Evolutionary conservation across 208 protist genomes (phyloP), one percentile per base, ranked within the genome.

Genomic region (Trypanosoma conorhini): DNA sequence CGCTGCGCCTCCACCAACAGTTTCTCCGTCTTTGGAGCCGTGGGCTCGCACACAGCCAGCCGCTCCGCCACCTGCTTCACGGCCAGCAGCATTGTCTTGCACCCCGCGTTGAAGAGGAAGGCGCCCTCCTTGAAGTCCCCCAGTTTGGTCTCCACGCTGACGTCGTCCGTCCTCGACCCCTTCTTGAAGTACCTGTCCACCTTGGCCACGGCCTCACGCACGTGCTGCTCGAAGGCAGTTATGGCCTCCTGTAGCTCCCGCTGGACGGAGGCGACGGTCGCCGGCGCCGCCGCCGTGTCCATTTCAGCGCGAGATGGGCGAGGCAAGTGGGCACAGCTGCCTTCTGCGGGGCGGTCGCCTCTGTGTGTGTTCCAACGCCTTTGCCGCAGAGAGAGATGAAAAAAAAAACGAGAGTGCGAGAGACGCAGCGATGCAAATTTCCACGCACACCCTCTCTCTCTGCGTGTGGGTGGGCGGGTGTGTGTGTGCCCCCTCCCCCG

Each of bases 111-210:
- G 26, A 74, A 65, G 9, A 67, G 26, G 4, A 66, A 5, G 9
- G 56, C 31, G 52, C 58, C 24, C 54, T 66, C 40, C 46, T 57
- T 48, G 40, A 74, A 74, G 21, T 66, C 57, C 22, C 57, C 68
- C 17, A 74, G 26, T 44, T 57, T 62, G 0, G 17, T 56, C 9
- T 74, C 68, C 9, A 57, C 35, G 26, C 28, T 48, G 31, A 48
- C n/a, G 9, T 30, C 8, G 12, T 61, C 58, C 17, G 5, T 28
- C 19, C 28, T 22, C n/a, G 42, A 13, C 1, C 60, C 69, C 56
- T 66, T 62, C 44, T 22, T 70, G 0, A 68, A 26, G 40, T 66
- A 68, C 54, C 33, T 54, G 17, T 74, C 69, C 35, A 72, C 57
- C 35, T 72, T 65, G 5, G 21, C 58, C 1, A 72, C 57, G 3